These are phyloP conservation scores for Cladophialophora yegresii DNA, from an alignment of 2,329 filamentous ascomycete genomes.

Conservation along the genomic window DNA sequence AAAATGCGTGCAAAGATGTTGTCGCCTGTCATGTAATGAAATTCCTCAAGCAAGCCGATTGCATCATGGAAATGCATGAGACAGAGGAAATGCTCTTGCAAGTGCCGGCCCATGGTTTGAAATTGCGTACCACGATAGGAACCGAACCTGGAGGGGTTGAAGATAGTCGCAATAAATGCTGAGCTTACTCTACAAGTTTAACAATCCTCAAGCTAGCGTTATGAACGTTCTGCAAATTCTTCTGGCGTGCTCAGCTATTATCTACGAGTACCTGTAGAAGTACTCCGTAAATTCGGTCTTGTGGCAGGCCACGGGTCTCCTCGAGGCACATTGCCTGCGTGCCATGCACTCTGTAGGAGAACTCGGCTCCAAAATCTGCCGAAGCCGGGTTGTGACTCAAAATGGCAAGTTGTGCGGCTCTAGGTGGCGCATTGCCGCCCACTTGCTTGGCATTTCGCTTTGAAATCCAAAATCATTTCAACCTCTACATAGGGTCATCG, in stretches of 20 bases:
- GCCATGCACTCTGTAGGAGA: too few species aligned
- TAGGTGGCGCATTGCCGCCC: not conserved
- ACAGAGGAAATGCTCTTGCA: not conserved
- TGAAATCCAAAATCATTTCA: constrained; percentile 5
- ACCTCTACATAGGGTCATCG: constrained; percentile 7
- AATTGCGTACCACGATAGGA: not conserved
- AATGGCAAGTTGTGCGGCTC: not conserved
- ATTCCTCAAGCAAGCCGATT: not conserved
- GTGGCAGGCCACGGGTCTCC: not conserved
- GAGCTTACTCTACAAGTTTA: not conserved
- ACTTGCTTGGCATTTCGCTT: constrained; percentile 1
- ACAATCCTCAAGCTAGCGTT: not conserved
- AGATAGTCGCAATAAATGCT: not conserved
- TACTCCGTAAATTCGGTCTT: not conserved
- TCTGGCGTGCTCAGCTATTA: not conserved
- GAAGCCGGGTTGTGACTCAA: not conserved
- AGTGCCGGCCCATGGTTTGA: not conserved
- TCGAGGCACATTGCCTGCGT: too few species aligned
- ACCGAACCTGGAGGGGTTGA: not conserved
- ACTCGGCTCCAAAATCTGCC: not conserved
- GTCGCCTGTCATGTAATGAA: not conserved
- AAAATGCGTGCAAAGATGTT: not conserved
- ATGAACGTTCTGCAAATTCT: not conserved
- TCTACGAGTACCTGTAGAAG: not conserved
- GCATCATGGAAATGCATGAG: not conserved